These are phyloP conservation scores for Eucalyptus erythrocorys DNA, from an alignment of 345 rosid genomes.

Conservation along the genomic window DNA sequence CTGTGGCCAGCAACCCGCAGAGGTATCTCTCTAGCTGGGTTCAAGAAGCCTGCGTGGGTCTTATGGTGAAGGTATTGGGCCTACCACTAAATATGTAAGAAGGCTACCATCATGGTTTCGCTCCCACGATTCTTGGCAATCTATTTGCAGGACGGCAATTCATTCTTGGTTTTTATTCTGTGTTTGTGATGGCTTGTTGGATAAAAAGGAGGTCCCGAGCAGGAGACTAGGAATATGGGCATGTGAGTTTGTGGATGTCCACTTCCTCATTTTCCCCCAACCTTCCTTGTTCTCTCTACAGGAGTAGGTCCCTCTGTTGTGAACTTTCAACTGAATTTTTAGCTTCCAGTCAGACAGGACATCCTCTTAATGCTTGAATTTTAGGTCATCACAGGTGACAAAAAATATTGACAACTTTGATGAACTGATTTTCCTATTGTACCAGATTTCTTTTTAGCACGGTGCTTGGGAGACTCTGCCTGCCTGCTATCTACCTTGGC, in stretches of 20 bases:
- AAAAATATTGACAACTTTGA: background rate
- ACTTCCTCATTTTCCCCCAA: background rate
- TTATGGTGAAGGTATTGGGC: slow-evolving; percentile 16
- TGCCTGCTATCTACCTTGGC: background rate
- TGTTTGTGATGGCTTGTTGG: slow-evolving; percentile 5
- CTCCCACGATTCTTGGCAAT: slow-evolving; percentile 23
- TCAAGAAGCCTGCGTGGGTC: slow-evolving; percentile 41
- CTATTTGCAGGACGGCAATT: slow-evolving; percentile 50
- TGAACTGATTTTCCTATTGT: background rate
- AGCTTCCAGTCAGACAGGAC: background rate
- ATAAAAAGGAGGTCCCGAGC: background rate
- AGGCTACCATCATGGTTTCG: background rate
- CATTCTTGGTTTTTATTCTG: slow-evolving; percentile 89
- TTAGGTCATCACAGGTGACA: background rate
- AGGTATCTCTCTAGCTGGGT: slow-evolving; percentile 44
- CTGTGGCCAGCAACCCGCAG: slow-evolving; percentile 39
- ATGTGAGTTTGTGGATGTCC: background rate
- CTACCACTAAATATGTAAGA: background rate
- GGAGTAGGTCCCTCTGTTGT: background rate
- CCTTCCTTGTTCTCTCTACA: background rate
- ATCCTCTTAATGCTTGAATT: background rate
- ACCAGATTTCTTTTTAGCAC: background rate
- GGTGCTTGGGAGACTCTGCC: background rate
- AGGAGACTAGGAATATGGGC: background rate
- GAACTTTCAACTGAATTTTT: background rate